Percentiles rank a stretch among this genome's conserved stretches.
Evolutionary conservation across 75 land plant genomes (phyloP).

Genomic region (Gnetum montanum): DNA sequence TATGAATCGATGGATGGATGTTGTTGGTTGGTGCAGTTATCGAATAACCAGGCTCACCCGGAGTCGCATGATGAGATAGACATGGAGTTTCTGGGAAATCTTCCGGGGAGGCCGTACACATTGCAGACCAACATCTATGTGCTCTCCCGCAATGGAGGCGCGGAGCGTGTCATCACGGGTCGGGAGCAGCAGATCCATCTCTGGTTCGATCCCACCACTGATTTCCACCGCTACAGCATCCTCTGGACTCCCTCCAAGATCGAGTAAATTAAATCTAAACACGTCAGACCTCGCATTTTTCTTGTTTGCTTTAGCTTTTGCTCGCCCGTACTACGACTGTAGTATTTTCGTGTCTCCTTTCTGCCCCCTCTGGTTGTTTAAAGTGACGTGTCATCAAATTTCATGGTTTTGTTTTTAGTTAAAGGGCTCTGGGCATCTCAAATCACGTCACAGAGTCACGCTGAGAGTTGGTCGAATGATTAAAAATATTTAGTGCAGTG

Average conservation of each 20-base stretch:
- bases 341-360: too few relatives aligned
- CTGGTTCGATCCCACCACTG: slow-evolving; percentile 61
- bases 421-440: too few relatives aligned
- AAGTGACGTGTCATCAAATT: too few relatives aligned
- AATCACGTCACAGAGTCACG: too few relatives aligned
- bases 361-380: too few relatives aligned
- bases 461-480: too few relatives aligned
- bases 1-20: too few relatives aligned
- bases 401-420: too few relatives aligned
- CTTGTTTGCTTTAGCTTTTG: too few relatives aligned
- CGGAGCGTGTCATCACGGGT: slow-evolving; percentile 22
- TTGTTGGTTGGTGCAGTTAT: slow-evolving; percentile 21
- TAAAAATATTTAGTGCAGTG: too few relatives aligned
- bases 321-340: too few relatives aligned
- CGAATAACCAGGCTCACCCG: slow-evolving; percentile 16
- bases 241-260: slow-evolving; percentile 51
- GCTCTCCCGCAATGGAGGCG: slow-evolving; percentile 1
- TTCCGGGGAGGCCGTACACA: slow-evolving; percentile 34
- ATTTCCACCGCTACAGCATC: slow-evolving; percentile 55
- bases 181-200: slow-evolving; percentile 43
- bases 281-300: too few relatives aligned
- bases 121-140: slow-evolving; percentile 57
- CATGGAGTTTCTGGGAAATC: slow-evolving; percentile 54
- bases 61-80: slow-evolving; percentile 60
- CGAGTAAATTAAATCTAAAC: slow-evolving; percentile 30